These are phyloP conservation scores for Lachnellula hyalina DNA, from an alignment of 2,329 filamentous ascomycete genomes.

Conservation along the genomic window DNA sequence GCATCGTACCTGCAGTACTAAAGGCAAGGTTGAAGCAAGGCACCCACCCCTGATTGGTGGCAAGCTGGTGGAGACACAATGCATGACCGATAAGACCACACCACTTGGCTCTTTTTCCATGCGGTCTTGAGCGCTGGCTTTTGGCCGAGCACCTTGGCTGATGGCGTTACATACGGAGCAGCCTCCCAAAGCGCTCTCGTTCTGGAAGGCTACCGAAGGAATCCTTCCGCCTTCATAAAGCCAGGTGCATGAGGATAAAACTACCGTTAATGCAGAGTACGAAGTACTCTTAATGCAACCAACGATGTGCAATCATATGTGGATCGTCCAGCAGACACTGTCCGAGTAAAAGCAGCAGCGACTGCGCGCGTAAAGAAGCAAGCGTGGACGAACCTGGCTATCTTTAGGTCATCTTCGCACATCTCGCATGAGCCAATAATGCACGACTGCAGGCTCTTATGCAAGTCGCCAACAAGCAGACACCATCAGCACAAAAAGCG, in stretches of 20 bases:
- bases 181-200: constrained; percentile 5
- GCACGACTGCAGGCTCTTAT: constrained; percentile 6
- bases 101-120: not conserved
- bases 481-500: constrained; percentile 2
- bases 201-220: constrained; percentile 23
- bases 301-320: not conserved
- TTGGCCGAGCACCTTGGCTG: not conserved
- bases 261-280: not conserved
- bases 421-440: constrained; percentile 8
- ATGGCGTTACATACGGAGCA: not conserved
- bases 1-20: constrained; percentile 28
- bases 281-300: not conserved
- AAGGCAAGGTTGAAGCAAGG: not conserved
- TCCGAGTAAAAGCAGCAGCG: constrained; percentile 4
- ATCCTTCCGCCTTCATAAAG: not conserved
- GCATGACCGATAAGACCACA: constrained; percentile 8
- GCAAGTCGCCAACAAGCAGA: constrained; percentile 3
- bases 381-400: constrained; percentile 5
- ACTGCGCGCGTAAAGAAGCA: not conserved
- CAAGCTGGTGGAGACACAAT: not conserved
- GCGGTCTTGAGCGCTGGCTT: not conserved
- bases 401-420: constrained; percentile 9
- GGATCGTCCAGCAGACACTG: not conserved
- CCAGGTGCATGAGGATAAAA: not conserved
- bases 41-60: too few species aligned